Evolutionary conservation across 805 yeast genomes (phyloP).

Genomic region (Starmerella floricola): DNA sequence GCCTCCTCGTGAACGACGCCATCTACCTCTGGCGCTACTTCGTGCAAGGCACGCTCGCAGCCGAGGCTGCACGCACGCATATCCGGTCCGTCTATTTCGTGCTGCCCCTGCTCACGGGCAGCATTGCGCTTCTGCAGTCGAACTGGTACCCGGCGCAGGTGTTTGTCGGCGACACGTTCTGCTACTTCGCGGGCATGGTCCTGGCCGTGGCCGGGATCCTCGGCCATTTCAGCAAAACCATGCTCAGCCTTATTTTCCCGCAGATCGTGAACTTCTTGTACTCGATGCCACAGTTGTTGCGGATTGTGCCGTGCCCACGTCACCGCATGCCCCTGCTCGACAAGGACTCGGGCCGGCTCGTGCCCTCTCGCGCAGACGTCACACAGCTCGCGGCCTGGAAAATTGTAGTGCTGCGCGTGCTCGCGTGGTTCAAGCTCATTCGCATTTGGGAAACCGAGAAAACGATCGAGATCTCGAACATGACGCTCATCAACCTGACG

Average conservation of each 20-base stretch:
- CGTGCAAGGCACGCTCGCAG: constrained; percentile 30
- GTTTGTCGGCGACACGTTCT: constrained; percentile 96
- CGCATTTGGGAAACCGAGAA: constrained; percentile 29
- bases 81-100: constrained; percentile 65
- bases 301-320: constrained; percentile 84
- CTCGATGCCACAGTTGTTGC: constrained; percentile 84
- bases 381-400: constrained; percentile 21
- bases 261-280: constrained; percentile 84
- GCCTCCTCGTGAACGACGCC: constrained; percentile 64
- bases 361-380: constrained; percentile 45
- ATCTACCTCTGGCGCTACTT: constrained; percentile 40
- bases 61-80: constrained; percentile 61
- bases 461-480: constrained; percentile 48
- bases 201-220: constrained; percentile 92
- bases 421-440: constrained; percentile 43
- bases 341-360: constrained; percentile 52
- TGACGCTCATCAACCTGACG: constrained; percentile 75
- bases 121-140: constrained; percentile 58
- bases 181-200: constrained; percentile 98
- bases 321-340: constrained; percentile 81
- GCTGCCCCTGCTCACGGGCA: constrained; percentile 78
- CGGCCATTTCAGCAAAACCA: constrained; percentile 92
- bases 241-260: constrained; percentile 74
- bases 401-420: constrained; percentile 31
- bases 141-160: constrained; percentile 89